Base-by-base conservation (phyloP, 179 eudicot species). In the Patellifolia procumbens region DNA sequence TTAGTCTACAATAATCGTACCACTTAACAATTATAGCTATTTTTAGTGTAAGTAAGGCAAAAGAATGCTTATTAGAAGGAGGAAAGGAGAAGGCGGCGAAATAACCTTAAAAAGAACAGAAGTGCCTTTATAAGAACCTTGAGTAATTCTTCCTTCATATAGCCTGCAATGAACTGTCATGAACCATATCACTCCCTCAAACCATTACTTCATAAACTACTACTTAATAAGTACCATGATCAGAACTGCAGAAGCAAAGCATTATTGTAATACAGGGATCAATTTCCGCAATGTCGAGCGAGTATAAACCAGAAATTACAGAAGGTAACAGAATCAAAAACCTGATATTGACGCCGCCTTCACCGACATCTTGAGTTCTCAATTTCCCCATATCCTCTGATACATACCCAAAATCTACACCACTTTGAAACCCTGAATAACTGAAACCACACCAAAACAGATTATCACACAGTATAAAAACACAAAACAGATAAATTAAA, bases 261-360 rank as follows among this genome's bases (percentile, higher is more conserved):
- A 34, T 7, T 39, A 5, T 39, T 55, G 12, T 56, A 56, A 61
- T 61, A 16, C 24, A 68, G 9, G 4, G n/a, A 61, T 61, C 39
- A 68, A 66, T 0, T 2, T 39, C 22, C 13, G 37, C 10, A 22
- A 66, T 45, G 19, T 20, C 32, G 29, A 46, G 37, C 28, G 13
- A 48, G 8, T 13, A 1, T 26, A 13, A 26, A 0, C 1, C 22
- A 28, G 12, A 22, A 56, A n/a, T 56, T 62, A 56, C 13, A 31
- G 31, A 53, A 59, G 24, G 52, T 8, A 24, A 74, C 9, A 70
- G 55, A 66, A 75, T 71, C n/a, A n/a, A n/a, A 75, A 78, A 91
- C 98, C 97, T 92, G 87, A 94, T 90, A 74, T 80, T 89, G 28
- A 95, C 91, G 43, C 81, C 85, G 82, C 97, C 99, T 88, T 95